Base-by-base conservation (phyloP, 208 protist genomes). In the Wallacemonas sp. region DNA sequence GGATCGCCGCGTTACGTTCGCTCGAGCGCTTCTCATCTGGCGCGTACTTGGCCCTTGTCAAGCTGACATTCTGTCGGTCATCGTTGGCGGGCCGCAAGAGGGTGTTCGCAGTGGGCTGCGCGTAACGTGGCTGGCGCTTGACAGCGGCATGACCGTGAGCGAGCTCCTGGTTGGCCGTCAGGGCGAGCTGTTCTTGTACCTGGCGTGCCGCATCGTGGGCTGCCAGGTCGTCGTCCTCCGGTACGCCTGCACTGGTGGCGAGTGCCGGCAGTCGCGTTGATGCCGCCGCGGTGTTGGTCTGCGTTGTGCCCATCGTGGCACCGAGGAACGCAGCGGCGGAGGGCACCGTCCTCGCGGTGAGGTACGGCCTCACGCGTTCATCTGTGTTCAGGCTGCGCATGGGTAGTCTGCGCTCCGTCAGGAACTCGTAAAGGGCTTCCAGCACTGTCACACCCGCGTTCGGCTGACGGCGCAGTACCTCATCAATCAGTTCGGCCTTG, bases 381-480 rank as follows among this genome's bases (percentile, higher is more conserved):
- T 48, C 33, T 12, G 64, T 36, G 37, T 69, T 70, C 26, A 63
- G 33, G 29, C 64, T 72, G 0, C 71, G 73, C 63, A 78, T 73
- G 3, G 71, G 58, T 21, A 87, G 66, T 34, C 50, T 67, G 6
- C 78, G 66, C 8, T 71, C 48, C 5, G 78, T 89, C 55, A 95
- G 90, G 70, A 92, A 92, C 45, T 91, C 83, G 66, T 92, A 95
- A 6, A 95, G 27, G 63, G 78, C 59, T 46, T 91, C 87, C 41
- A 95, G 71, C 32, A 92, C 78, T 0, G 46, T 65, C 8, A 78
- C 45, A 0, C 80, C 90, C 6, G 83, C 85, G 30, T 81, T 83
- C 0, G 80, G 81, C 22, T 85, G 79, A 8, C 63, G 73, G 15
- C 81, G 79, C 45, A 91, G 63, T 42, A 88, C 74, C 3, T 77